A percentile compares a stretch with the other conserved stretches of the same genome.
These are phyloP conservation scores for Exophiala calicioides DNA, from an alignment of 2,329 filamentous ascomycete genomes.

Conservation along the genomic window DNA sequence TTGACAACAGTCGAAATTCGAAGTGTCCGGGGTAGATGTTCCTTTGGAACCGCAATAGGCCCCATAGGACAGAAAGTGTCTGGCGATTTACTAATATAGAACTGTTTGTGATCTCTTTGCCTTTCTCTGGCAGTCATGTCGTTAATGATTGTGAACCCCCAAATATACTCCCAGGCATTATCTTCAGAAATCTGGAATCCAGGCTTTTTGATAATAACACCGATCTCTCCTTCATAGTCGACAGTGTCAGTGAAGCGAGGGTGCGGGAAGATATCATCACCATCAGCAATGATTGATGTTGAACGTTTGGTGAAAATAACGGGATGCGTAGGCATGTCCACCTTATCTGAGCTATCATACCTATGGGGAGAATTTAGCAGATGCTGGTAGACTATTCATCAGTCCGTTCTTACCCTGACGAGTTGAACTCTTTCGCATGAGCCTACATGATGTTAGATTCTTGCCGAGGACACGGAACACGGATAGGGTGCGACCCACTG, in stretches of 20 bases:
- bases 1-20: conserved; percentile 51
- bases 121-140: conserved; percentile 56
- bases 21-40: conserved; percentile 45
- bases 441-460: too few species aligned
- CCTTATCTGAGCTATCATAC: too few species aligned
- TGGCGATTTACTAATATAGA: conserved; percentile 69
- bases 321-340: conserved; percentile 38
- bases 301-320: conserved; percentile 28
- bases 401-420: conserved; percentile 51
- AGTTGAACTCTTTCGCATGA: conserved; percentile 60
- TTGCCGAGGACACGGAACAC: too few species aligned
- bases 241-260: conserved; percentile 50
- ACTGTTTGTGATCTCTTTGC: conserved; percentile 62
- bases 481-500: too few species aligned
- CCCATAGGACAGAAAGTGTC: conserved; percentile 70
- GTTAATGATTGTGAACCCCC: conserved; percentile 60
- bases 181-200: conserved; percentile 48
- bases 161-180: conserved; percentile 54
- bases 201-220: conserved; percentile 56
- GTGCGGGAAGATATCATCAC: conserved; percentile 50
- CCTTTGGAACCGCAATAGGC: conserved; percentile 54
- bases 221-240: conserved; percentile 61
- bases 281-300: conserved; percentile 54
- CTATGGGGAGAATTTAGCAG: conserved; percentile 55
- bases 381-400: conserved; percentile 34